Conservation (phyloP, 306 rosid genomes). For the Luffa aegyptiaca region DNA sequence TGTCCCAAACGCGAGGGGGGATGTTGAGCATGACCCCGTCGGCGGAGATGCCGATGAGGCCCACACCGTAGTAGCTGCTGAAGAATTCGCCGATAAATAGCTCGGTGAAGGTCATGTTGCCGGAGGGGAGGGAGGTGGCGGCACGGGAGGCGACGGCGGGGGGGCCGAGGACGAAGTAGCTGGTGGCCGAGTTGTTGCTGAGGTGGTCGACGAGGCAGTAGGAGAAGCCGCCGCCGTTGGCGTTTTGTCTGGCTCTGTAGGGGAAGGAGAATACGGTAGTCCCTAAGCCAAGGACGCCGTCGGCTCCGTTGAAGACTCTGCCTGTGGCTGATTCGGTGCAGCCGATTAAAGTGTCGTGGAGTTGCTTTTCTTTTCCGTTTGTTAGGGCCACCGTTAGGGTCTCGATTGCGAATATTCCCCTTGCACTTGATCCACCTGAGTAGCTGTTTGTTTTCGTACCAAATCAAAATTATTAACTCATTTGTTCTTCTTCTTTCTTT, state of each 20-base stretch:
- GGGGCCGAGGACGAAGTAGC: constrained; percentile 39
- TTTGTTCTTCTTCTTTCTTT: no score
- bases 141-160: constrained; percentile 21
- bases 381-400: constrained; percentile 33
- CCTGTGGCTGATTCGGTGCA: constrained; percentile 43
- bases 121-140: constrained; percentile 27
- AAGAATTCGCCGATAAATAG: constrained; percentile 8
- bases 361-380: constrained; percentile 27
- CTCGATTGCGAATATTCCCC: constrained; percentile 61
- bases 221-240: constrained; percentile 45
- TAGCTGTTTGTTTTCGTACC: constrained; percentile 26
- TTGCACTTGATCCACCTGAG: constrained; percentile 38
- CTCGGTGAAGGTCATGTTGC: constrained; percentile 18
- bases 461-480: no score
- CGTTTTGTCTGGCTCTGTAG: constrained; percentile 18
- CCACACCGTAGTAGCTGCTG: constrained; percentile 37
- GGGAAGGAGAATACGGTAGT: constrained; percentile 30
- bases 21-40: constrained; percentile 31
- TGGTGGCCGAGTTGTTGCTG: constrained; percentile 35
- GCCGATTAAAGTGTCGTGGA: constrained; percentile 38
- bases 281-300: constrained; percentile 71
- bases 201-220: constrained; percentile 76
- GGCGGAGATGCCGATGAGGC: constrained; percentile 33
- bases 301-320: constrained; percentile 14
- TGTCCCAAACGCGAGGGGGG: constrained; percentile 42